Percentiles rank a stretch among this genome's conserved stretches.
phyloP scores from a whole-genome alignment of 2,329 filamentous ascomycete genomes.

The Fusarium sp. region DNA sequence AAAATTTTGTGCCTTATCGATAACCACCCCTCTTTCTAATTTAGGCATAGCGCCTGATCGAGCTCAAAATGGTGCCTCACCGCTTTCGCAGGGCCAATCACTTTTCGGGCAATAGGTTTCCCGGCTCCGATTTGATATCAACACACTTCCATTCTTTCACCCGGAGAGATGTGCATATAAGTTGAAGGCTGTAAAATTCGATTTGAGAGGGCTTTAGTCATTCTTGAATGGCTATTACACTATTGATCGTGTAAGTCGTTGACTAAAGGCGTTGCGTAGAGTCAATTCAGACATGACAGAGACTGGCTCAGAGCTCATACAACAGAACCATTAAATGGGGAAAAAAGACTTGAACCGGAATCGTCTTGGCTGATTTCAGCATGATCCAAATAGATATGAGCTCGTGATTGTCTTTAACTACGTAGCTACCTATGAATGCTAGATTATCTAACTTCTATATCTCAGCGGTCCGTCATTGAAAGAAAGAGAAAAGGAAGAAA shows the following conservation, averaged over 20 bases:
- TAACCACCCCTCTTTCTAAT: conserved; percentile 52
- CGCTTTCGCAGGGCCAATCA: conserved; percentile 41
- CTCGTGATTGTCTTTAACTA: background rate
- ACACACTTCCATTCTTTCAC: background rate
- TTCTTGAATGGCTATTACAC: rapidly evolving
- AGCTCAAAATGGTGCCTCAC: conserved; percentile 41
- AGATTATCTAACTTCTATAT: background rate
- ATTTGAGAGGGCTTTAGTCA: background rate
- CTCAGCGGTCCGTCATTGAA: background rate
- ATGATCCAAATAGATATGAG: background rate
- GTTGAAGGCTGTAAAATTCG: background rate
- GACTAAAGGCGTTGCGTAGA: background rate
- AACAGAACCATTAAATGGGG: background rate
- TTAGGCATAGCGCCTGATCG: conserved; percentile 42
- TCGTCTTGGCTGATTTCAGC: background rate
- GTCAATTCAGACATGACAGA: background rate
- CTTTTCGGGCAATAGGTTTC: background rate
- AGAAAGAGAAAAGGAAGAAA: background rate
- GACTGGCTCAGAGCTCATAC: background rate
- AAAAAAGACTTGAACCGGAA: background rate
- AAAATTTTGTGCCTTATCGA: conserved; percentile 56
- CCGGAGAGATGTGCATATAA: background rate
- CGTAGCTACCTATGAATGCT: no score
- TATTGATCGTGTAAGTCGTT: background rate
- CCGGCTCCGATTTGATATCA: background rate